Evolutionary conservation across 2,329 filamentous ascomycete species (phyloP).

Genomic region (Sporothrix sp.): DNA sequence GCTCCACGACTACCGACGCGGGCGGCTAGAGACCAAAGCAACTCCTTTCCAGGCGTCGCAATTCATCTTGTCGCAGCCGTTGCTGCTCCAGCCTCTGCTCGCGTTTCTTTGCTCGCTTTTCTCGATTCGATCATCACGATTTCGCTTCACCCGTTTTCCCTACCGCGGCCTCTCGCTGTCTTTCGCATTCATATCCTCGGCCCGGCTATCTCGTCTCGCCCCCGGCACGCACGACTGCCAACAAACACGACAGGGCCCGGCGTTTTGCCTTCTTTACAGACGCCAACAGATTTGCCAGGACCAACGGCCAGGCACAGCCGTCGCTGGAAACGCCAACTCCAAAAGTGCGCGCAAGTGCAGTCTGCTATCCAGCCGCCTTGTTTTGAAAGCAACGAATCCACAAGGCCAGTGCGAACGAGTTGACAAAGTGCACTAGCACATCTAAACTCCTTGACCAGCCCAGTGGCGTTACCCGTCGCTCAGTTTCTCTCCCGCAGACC

Average conservation of each 20-base stretch:
- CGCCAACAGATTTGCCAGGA: too few relatives aligned
- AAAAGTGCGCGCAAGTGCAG: background rate
- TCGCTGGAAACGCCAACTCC: background rate
- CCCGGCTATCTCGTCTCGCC: too few relatives aligned
- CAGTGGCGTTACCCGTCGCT: constrained; percentile 13
- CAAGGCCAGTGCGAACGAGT: background rate
- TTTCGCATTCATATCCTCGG: too few relatives aligned
- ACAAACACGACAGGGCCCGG: too few relatives aligned
- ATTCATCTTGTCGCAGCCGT: too few relatives aligned
- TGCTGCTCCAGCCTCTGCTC: too few relatives aligned
- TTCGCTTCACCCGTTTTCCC: too few relatives aligned
- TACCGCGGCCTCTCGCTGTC: too few relatives aligned
- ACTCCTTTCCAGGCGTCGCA: too few relatives aligned
- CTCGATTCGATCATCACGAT: too few relatives aligned
- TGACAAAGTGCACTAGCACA: background rate
- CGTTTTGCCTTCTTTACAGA: background rate
- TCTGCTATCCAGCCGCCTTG: background rate
- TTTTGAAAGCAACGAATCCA: background rate
- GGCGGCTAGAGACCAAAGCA: background rate
- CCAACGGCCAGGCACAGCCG: background rate
- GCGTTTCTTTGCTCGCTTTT: too few relatives aligned
- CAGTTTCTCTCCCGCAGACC: constrained; percentile 9
- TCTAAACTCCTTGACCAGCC: background rate
- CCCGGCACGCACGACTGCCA: too few relatives aligned
- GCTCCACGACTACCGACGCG: background rate